Evolutionary conservation across 495 filamentous ascomycete genomes (phyloP), one percentile per base, ranked within the genome.

Genomic region (Penicillium ochrochloron): DNA sequence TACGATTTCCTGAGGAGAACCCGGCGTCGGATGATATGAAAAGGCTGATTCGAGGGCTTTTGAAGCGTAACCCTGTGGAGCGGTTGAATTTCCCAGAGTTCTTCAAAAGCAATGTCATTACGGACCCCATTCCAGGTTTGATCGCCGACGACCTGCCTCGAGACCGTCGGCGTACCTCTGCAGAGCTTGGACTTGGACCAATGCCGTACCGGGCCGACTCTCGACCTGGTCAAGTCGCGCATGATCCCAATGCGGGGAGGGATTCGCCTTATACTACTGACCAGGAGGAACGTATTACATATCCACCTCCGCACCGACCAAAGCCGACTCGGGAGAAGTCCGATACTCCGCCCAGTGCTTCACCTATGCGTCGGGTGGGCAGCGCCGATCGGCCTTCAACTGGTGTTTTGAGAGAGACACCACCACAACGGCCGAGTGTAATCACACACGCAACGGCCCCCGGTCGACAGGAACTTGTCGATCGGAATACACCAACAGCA

Each of bases 51-150:
- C 86, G 91, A 14, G 81, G 77, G 15, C 85, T 99, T 25, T 75
- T 99, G 65, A 97, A 94, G 80, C 88, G 91, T 56, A 92, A 88
- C 50, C 93, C 95, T 0, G 85, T 90, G 2, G 92, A 96, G 66
- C 83, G 95, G 42, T 85, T 96, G 77, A 88, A 84, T 46, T 98
- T 97, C 66, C 83, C 89, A 12, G 84, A 89, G 37, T 94, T 97
- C 69, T 97, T 98, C 75, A 78, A 79, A 19, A 85, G 91, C 68
- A 73, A 82, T 57, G 88, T 96, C 37, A 86, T 98, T 57, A 86
- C 83, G 25, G 88, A 86, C 37, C 85, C 88, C 1, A 98, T 98
- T 65, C 95, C 95, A 3, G 92, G 89, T 14, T 79, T 97, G 27
- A 85, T 92, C 14, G 88, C 85, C 25, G 92, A 96, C 64, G 93